Conservation (phyloP, 2,329 filamentous ascomycete genomes). For the Penicillium sp. region DNA sequence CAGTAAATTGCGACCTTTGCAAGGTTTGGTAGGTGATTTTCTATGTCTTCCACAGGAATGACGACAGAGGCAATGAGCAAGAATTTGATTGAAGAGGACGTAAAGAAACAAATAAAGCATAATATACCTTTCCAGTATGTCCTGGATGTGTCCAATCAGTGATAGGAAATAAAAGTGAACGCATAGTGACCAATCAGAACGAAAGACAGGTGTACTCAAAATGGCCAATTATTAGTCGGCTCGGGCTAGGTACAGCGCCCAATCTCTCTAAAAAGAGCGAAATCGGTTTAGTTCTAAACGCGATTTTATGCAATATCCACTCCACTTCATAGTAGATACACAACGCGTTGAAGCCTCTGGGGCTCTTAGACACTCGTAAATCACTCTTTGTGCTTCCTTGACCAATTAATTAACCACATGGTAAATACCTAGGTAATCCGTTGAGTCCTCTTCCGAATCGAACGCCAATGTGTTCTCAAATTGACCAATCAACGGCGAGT, state of each 20-base stretch:
- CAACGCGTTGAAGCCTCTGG: neutral
- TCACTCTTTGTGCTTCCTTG: too few relatives aligned
- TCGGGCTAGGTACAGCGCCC: neutral
- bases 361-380: neutral
- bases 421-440: neutral
- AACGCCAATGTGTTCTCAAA: neutral
- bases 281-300: neutral
- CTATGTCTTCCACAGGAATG: neutral
- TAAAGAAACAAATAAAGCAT: neutral
- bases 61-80: neutral
- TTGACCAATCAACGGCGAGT: neutral
- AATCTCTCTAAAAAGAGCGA: neutral
- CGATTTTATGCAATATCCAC: neutral
- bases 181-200: neutral
- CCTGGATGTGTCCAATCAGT: neutral
- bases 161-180: neutral
- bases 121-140: neutral
- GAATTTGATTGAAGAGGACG: neutral
- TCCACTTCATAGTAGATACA: neutral
- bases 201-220: neutral
- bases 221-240: neutral
- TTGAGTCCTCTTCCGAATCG: neutral
- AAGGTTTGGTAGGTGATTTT: neutral
- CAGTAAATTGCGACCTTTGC: neutral
- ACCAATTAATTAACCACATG: neutral